A percentile compares a stretch with the other conserved stretches of the same genome.
These are phyloP conservation scores for Forsythia viridissima DNA, from an alignment of 257 asterid species.

Conservation along the genomic window DNA sequence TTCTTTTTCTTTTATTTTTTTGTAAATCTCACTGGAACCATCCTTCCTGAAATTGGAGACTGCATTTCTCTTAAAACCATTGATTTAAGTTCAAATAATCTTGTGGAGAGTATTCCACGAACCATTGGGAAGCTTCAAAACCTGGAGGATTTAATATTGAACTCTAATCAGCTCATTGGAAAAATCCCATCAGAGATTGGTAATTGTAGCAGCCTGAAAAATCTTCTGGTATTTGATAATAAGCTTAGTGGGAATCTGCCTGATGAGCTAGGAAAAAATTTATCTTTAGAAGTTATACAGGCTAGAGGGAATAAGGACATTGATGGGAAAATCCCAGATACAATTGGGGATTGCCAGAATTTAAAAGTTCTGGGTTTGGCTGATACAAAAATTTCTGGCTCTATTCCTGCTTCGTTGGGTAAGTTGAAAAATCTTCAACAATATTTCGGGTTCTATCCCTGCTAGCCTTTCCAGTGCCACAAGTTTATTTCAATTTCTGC, in stretches of 20 bases:
- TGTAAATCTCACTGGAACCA: constrained; percentile 66
- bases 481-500: constrained; percentile 58
- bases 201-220: constrained; percentile 39
- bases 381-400: constrained; percentile 66
- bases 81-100: constrained; percentile 62
- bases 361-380: constrained; percentile 64
- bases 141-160: constrained; percentile 51
- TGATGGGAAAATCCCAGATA: constrained; percentile 58
- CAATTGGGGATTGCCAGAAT: constrained; percentile 51
- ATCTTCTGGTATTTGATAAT: constrained; percentile 55
- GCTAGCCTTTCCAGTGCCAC: constrained; percentile 63
- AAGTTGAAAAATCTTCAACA: constrained; percentile 57
- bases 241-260: constrained; percentile 60
- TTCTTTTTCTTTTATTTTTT: too few species aligned
- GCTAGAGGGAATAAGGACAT: constrained; percentile 76
- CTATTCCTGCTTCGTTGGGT: constrained; percentile 59
- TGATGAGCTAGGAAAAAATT: constrained; percentile 47
- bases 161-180: constrained; percentile 59
- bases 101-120: constrained; percentile 50
- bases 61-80: constrained; percentile 41
- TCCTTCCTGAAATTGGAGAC: constrained; percentile 61
- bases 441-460: constrained; percentile 74
- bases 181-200: constrained; percentile 56
- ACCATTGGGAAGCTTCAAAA: constrained; percentile 49
- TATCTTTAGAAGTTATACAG: constrained; percentile 42